Evolutionary conservation across 768 basidiomycete species (phyloP).

Genomic region (Lenzites betulinus): DNA sequence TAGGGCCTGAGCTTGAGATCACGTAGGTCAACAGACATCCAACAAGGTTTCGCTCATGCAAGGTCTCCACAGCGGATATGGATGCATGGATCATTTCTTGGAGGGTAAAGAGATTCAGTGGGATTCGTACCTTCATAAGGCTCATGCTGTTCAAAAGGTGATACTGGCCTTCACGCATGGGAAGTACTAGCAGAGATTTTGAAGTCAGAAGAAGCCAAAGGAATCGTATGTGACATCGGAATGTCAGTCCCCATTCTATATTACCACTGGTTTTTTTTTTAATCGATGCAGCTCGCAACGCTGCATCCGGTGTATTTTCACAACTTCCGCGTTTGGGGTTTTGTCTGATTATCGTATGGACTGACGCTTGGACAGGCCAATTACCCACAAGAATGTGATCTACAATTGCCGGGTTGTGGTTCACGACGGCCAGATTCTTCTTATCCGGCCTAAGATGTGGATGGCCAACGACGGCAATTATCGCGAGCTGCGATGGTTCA

Average conservation of each 20-base stretch:
- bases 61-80: constrained; percentile 77
- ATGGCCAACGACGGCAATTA: constrained; percentile 99
- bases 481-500: constrained; percentile 79
- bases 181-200: constrained; percentile 94
- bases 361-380: constrained; percentile 63
- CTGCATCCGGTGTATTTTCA: no score
- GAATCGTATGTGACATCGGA: constrained; percentile 95
- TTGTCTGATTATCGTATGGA: neutral
- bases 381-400: constrained; percentile 96
- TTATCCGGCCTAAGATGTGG: constrained; percentile 99
- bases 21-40: constrained; percentile 53
- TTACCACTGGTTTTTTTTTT: no score
- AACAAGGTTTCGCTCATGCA: neutral
- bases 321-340: no score
- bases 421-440: constrained; percentile 80
- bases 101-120: constrained; percentile 60
- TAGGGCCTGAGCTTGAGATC: constrained; percentile 97
- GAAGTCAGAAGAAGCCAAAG: constrained; percentile 70
- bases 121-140: neutral
- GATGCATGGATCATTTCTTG: constrained; percentile 95
- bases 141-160: constrained; percentile 56
- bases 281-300: no score
- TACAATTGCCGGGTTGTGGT: constrained; percentile 96
- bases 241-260: constrained; percentile 54
- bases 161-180: constrained; percentile 97